Conservation (phyloP, 495 filamentous ascomycete genomes). For the Penicillium steckii region DNA sequence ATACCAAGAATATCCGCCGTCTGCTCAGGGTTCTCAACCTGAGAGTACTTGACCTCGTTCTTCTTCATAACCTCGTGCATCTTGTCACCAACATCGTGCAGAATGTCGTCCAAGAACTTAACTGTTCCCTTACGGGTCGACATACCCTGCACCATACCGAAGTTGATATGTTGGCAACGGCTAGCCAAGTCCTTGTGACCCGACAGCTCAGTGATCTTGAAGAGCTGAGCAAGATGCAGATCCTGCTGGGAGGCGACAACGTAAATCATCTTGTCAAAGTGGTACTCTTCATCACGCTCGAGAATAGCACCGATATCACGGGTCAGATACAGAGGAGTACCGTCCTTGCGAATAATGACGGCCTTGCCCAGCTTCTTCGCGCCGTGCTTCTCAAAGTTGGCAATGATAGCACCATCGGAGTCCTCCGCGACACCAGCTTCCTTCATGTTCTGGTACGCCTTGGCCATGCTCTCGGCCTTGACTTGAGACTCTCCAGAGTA, state of each 20-base stretch:
- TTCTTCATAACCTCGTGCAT: conserved; percentile 72
- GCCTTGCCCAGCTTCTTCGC: conserved; percentile 68
- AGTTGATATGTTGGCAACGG: conserved; percentile 69
- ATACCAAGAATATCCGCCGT: conserved; percentile 60
- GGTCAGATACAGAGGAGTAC: conserved; percentile 68
- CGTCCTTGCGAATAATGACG: conserved; percentile 66
- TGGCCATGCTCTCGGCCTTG: conserved; percentile 73
- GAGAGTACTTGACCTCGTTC: conserved; percentile 63
- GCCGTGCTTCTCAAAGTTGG: conserved; percentile 78
- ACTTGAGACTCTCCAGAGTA: conserved; percentile 97
- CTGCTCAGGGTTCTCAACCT: conserved; percentile 59
- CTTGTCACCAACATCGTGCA: conserved; percentile 61
- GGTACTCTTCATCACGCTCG: conserved; percentile 60
- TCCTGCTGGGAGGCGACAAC: conserved; percentile 70
- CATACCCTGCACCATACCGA: conserved; percentile 72
- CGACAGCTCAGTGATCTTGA: conserved; percentile 70
- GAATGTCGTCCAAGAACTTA: conserved; percentile 68
- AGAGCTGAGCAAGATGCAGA: conserved; percentile 68
- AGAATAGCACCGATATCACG: conserved; percentile 68
- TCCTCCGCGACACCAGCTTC: conserved; percentile 73
- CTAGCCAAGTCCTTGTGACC: conserved; percentile 58
- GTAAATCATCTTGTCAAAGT: conserved; percentile 77
- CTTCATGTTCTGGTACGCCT: conserved; percentile 60
- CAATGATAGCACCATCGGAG: conserved; percentile 84
- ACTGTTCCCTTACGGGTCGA: conserved; percentile 67